Percentiles rank a stretch among this genome's conserved stretches.
Evolutionary conservation across 2,329 filamentous ascomycete genomes (phyloP).

Genomic region (Mycosphaerella sp.): DNA sequence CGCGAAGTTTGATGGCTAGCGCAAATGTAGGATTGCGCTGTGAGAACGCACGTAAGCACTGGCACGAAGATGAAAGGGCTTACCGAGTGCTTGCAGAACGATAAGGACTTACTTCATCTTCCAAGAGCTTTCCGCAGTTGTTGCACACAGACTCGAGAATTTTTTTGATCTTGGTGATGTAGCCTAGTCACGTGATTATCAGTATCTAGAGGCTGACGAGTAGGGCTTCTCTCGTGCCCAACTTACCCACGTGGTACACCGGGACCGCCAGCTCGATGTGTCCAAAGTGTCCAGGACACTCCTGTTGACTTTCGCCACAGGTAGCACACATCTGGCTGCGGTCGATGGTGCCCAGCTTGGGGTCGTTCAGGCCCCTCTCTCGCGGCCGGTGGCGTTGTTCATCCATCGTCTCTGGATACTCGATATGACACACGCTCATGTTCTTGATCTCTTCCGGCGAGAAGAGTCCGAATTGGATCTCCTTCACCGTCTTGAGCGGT

Average conservation of each 20-base stretch:
- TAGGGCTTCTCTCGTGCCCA: conserved; percentile 7
- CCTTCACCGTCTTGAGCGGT: conserved; percentile 94
- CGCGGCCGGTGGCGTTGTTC: conserved; percentile 87
- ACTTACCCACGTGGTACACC: conserved; percentile 74
- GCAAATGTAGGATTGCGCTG: conserved; percentile 80
- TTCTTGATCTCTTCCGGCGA: conserved; percentile 98
- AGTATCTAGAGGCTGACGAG: not conserved
- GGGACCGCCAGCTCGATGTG: conserved; percentile 97
- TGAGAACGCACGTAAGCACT: conserved; percentile 41
- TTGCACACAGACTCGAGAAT: conserved; percentile 98
- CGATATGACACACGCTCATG: conserved; percentile 93
- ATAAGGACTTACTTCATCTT: conserved; percentile 88
- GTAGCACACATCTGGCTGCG: conserved; percentile 93
- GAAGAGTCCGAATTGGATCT: conserved; percentile 97
- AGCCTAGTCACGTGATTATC: conserved; percentile 53
- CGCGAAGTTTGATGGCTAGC: conserved; percentile 74
- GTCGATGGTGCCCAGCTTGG: conserved; percentile 92
- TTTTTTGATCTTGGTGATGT: conserved; percentile 99
- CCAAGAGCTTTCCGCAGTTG: conserved; percentile 95
- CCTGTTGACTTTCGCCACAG: conserved; percentile 89
- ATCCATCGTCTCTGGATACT: conserved; percentile 99
- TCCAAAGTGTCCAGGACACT: conserved; percentile 96
- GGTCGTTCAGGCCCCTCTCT: conserved; percentile 88
- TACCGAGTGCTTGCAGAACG: conserved; percentile 7
- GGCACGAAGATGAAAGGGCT: conserved; percentile 28